A percentile compares a stretch with the other conserved stretches of the same genome.
Evolutionary conservation across 75 land plant species (phyloP).

Genomic region (Ceratopteris richardii): DNA sequence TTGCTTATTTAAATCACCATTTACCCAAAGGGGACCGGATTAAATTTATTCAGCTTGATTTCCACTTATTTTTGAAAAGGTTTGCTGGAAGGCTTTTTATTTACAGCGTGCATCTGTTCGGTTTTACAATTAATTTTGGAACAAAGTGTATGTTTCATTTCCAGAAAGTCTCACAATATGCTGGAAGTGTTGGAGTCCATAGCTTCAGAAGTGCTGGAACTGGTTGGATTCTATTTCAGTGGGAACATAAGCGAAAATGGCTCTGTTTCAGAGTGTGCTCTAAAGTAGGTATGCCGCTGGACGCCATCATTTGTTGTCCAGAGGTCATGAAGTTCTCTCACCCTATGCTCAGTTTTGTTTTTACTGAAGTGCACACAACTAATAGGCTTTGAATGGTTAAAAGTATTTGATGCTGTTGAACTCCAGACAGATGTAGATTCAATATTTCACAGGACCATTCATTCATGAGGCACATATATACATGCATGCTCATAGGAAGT

Average conservation of each 20-base stretch:
- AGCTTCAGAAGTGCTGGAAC: constrained; percentile 39
- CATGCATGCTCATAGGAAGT: too few relatives aligned
- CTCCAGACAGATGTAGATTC: too few relatives aligned
- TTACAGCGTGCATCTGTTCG: neutral
- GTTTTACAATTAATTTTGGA: too few relatives aligned
- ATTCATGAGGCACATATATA: too few relatives aligned
- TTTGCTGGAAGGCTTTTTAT: constrained; percentile 4
- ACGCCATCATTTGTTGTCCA: neutral
- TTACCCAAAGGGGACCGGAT: constrained; percentile 39
- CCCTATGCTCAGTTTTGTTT: too few relatives aligned
- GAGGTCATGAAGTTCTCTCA: too few relatives aligned
- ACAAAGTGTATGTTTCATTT: neutral
- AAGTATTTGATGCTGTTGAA: too few relatives aligned
- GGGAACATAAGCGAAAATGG: constrained; percentile 8
- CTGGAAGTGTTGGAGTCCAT: constrained; percentile 37
- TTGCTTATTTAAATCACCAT: constrained; percentile 44
- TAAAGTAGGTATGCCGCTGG: constrained; percentile 5
- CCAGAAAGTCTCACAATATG: constrained; percentile 49
- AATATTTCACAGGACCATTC: too few relatives aligned
- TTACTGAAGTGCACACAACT: too few relatives aligned
- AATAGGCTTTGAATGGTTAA: too few relatives aligned
- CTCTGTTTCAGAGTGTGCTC: neutral
- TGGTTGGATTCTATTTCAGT: constrained; percentile 52
- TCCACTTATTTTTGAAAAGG: constrained; percentile 46
- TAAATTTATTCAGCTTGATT: constrained; percentile 65